Percentiles rank a stretch among this genome's conserved stretches.
phyloP scores from a whole-genome alignment of 2,329 filamentous ascomycete species.

The Diaporthe sp. region DNA sequence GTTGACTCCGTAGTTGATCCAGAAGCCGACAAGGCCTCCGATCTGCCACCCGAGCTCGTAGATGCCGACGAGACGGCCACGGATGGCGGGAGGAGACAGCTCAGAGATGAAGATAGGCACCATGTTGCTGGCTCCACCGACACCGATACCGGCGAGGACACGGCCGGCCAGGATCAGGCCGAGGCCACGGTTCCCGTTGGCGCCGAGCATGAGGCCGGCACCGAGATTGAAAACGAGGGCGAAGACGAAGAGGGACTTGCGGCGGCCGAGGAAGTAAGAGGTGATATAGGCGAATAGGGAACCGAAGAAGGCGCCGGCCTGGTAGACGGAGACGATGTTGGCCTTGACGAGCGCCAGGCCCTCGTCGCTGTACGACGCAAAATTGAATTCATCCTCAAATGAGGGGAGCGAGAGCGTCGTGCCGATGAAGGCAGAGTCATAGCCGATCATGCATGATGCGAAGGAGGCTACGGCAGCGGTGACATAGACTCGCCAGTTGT shows the following conservation, averaged over 20 bases:
- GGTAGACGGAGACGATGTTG: conserved; percentile 86
- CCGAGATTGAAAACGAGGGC: conserved; percentile 76
- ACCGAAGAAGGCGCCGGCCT: conserved; percentile 87
- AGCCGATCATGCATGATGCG: conserved; percentile 69
- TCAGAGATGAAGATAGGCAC: conserved; percentile 74
- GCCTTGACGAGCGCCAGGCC: conserved; percentile 72
- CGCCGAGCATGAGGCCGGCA: conserved; percentile 79
- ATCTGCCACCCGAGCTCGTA: conserved; percentile 77
- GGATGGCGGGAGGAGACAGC: conserved; percentile 71
- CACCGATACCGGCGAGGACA: conserved; percentile 73
- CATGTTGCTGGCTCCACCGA: conserved; percentile 74
- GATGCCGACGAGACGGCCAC: conserved; percentile 74
- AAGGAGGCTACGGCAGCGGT: conserved; percentile 68
- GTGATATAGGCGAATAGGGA: conserved; percentile 76
- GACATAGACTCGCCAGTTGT: conserved; percentile 71
- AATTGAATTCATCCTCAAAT: conserved; percentile 77
- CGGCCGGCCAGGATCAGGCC: conserved; percentile 73
- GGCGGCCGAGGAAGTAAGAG: conserved; percentile 76
- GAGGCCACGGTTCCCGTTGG: conserved; percentile 71
- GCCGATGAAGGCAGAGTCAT: conserved; percentile 83
- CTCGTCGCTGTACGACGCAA: conserved; percentile 60
- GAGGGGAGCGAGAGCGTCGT: conserved; percentile 79
- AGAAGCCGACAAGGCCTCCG: conserved; percentile 74
- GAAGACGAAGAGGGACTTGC: conserved; percentile 73
- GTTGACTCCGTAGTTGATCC: conserved; percentile 75